phyloP scores from a whole-genome alignment of 2,329 filamentous ascomycete genomes.

The Pleomassaria siparia region DNA sequence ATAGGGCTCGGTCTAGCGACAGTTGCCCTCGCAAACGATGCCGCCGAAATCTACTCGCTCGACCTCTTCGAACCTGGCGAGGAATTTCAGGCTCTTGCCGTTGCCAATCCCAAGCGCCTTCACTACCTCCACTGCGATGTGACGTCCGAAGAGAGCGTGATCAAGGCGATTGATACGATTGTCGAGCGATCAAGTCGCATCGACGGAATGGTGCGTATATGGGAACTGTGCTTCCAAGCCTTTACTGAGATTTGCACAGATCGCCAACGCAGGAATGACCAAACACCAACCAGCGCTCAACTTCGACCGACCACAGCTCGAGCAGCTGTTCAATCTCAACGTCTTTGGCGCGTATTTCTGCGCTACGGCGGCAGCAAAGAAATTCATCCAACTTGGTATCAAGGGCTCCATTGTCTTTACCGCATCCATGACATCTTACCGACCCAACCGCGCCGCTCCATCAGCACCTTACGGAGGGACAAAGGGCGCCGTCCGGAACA shows the following conservation, averaged over 20 bases:
- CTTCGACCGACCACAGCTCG: conserved; percentile 53
- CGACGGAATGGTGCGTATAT: conserved; percentile 57
- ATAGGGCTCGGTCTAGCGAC: conserved; percentile 51
- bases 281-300: conserved; percentile 57
- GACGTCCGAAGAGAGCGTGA: conserved; percentile 51
- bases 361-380: conserved; percentile 49
- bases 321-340: conserved; percentile 53
- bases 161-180: conserved; percentile 50
- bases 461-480: conserved; percentile 52
- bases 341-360: conserved; percentile 51
- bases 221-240: conserved; percentile 49
- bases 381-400: conserved; percentile 49
- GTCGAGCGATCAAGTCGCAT: conserved; percentile 50
- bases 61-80: conserved; percentile 52
- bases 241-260: not conserved
- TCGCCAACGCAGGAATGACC: conserved; percentile 56
- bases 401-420: conserved; percentile 55
- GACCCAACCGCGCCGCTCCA: conserved; percentile 54
- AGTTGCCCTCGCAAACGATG: conserved; percentile 51
- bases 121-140: conserved; percentile 53
- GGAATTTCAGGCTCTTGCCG: conserved; percentile 47
- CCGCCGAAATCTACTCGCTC: conserved; percentile 52
- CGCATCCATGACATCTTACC: conserved; percentile 53
- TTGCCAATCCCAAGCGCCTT: conserved; percentile 46
- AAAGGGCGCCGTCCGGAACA: conserved; percentile 47